Evolutionary conservation across 805 yeast genomes (phyloP).

Genomic region (Vanderwaltozyma tropicalis): DNA sequence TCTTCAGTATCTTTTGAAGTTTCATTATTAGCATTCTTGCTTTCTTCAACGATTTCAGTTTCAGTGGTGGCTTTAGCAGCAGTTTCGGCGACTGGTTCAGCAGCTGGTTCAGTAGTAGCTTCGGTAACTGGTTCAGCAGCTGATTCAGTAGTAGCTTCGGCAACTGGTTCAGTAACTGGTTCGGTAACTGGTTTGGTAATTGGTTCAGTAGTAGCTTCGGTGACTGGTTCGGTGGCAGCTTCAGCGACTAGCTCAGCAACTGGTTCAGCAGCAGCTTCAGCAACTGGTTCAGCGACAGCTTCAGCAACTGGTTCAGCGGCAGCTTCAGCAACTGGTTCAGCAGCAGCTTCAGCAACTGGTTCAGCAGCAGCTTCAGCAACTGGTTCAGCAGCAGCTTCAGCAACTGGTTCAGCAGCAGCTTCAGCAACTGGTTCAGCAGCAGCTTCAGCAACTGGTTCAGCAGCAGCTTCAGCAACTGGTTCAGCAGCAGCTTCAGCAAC

Average conservation of each 20-base stretch:
- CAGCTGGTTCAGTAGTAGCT: neutral
- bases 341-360: slow-evolving; percentile 1
- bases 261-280: too few relatives aligned
- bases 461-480: slow-evolving; percentile 4
- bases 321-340: slow-evolving; percentile 3
- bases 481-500: neutral
- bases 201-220: neutral
- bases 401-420: slow-evolving; percentile 5
- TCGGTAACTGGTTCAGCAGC: slow-evolving; percentile 1
- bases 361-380: slow-evolving; percentile 3
- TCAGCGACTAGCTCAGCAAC: too few relatives aligned
- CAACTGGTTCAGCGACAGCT: too few relatives aligned
- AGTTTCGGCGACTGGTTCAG: neutral
- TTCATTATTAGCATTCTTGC: neutral
- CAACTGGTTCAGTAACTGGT: neutral
- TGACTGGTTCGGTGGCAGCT: neutral
- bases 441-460: neutral
- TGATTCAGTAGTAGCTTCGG: neutral
- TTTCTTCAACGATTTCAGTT: neutral
- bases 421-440: slow-evolving; percentile 2
- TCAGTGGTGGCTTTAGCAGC: neutral
- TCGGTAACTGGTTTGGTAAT: neutral
- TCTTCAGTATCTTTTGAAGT: neutral
- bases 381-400: slow-evolving; percentile 2
- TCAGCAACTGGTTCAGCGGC: too few relatives aligned